phyloP scores from a whole-genome alignment of 306 rosid species.

The Abrus precatorius region DNA sequence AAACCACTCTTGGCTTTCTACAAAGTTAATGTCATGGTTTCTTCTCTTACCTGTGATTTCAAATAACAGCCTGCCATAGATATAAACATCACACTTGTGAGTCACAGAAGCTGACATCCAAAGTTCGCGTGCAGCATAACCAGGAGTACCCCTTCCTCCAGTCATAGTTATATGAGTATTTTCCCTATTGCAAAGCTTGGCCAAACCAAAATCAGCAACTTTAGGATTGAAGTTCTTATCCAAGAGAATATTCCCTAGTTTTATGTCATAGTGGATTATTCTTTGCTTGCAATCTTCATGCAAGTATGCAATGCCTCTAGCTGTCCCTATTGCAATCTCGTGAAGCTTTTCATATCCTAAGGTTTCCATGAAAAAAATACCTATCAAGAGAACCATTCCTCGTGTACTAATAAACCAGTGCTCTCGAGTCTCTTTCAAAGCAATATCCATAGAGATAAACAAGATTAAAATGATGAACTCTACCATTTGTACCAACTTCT shows the following conservation, averaged over 20 bases:
- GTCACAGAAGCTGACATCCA: conserved; percentile 49
- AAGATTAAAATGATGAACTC: conserved; percentile 50
- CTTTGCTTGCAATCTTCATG: conserved; percentile 63
- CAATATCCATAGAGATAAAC: conserved; percentile 55
- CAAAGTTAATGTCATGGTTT: conserved; percentile 21
- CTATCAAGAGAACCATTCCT: conserved; percentile 51
- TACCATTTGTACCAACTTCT: conserved; percentile 36
- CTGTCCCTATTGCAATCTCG: conserved; percentile 52
- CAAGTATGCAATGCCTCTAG: conserved; percentile 52
- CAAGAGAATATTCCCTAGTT: conserved; percentile 57
- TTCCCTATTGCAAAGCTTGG: conserved; percentile 45
- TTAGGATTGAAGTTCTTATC: conserved; percentile 50
- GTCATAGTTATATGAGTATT: conserved; percentile 38
- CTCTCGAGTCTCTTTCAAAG: conserved; percentile 45
- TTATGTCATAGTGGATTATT: conserved; percentile 58
- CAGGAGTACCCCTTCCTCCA: conserved; percentile 39
- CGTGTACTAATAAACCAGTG: conserved; percentile 53
- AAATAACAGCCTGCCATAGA: conserved; percentile 52
- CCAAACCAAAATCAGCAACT: conserved; percentile 56
- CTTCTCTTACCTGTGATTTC: conserved; percentile 45
- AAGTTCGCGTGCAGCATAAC: conserved; percentile 54
- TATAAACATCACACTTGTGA: conserved; percentile 52
- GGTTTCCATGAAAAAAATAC: conserved; percentile 32
- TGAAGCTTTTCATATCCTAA: conserved; percentile 49
- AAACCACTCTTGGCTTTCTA: conserved; percentile 18